These are phyloP conservation scores for Tetrapyrgos nigripes DNA, from an alignment of 1,284 basidiomycete genomes.

Conservation along the genomic window DNA sequence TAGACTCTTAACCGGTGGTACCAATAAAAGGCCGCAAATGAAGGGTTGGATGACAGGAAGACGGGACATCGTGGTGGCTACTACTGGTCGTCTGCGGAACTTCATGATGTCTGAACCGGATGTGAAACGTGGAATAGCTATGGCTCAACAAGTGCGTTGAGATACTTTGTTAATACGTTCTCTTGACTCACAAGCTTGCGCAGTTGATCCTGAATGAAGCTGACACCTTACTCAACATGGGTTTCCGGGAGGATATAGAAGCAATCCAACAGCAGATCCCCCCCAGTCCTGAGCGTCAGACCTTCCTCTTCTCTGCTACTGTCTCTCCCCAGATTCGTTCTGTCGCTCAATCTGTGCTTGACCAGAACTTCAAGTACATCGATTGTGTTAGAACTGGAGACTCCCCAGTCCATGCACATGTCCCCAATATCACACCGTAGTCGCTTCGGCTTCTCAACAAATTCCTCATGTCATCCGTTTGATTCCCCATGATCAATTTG, in stretches of 20 bases:
- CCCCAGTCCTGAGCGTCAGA: constrained; percentile 74
- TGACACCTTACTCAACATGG: constrained; percentile 95
- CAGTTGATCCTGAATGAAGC: constrained; percentile 94
- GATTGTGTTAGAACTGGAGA: constrained; percentile 62
- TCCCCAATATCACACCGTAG: constrained; percentile 85
- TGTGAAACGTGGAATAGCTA: constrained; percentile 58
- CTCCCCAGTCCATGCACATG: constrained; percentile 76
- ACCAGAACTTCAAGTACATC: constrained; percentile 65
- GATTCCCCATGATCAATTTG: constrained; percentile 90
- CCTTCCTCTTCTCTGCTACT: constrained; percentile 95
- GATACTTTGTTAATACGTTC: constrained; percentile 6
- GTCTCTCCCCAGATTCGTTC: constrained; percentile 71
- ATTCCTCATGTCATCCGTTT: constrained; percentile 83
- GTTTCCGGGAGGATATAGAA: constrained; percentile 91
- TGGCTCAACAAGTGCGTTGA: constrained; percentile 63
- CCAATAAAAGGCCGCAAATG: constrained; percentile 71
- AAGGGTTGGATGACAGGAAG: constrained; percentile 68
- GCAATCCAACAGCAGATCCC: constrained; percentile 79
- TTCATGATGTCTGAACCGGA: constrained; percentile 70
- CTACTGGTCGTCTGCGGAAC: constrained; percentile 91
- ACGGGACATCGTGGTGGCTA: constrained; percentile 91
- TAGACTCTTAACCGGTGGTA: constrained; percentile 84
- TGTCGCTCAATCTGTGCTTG: constrained; percentile 59
- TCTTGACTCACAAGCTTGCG: background rate
- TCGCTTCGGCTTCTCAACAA: constrained; percentile 73